These are phyloP conservation scores for Dictyostelium purpureum DNA, from an alignment of 78 protist species.

Conservation along the genomic window DNA sequence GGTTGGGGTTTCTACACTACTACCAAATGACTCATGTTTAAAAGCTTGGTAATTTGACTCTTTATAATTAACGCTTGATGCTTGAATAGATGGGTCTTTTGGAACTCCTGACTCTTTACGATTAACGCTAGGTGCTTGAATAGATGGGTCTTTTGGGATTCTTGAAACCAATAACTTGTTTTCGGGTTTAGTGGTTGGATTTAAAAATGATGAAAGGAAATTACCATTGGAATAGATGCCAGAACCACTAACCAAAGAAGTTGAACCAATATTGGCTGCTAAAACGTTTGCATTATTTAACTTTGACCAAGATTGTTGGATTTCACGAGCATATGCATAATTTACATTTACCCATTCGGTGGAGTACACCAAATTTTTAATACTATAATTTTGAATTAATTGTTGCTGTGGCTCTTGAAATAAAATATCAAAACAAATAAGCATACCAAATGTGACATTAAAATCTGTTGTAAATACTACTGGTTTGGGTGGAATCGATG, in stretches of 20 bases:
- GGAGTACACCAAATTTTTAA: neutral
- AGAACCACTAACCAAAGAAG: neutral
- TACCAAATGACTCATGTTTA: neutral
- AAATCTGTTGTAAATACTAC: constrained; percentile 4
- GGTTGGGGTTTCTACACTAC: neutral
- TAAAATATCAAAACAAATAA: constrained; percentile 44
- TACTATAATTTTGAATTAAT: neutral
- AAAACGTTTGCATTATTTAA: neutral
- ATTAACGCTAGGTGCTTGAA: neutral
- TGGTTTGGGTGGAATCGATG: constrained; percentile 2
- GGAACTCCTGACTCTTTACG: neutral
- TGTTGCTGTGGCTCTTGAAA: constrained; percentile 27
- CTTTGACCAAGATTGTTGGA: constrained; percentile 46
- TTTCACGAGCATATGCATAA: neutral
- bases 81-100: no score
- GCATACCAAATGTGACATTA: constrained; percentile 44
- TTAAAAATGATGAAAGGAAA: neutral
- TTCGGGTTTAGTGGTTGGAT: neutral
- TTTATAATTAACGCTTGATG: neutral
- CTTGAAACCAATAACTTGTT: neutral
- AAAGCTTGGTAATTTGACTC: neutral
- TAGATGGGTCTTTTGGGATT: constrained; percentile 13
- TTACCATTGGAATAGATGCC: constrained; percentile 39
- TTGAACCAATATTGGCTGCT: constrained; percentile 24
- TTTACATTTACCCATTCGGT: constrained; percentile 38